Conservation (phyloP, 371 early-diverging fungal species). For the Mucor mucedo region DNA sequence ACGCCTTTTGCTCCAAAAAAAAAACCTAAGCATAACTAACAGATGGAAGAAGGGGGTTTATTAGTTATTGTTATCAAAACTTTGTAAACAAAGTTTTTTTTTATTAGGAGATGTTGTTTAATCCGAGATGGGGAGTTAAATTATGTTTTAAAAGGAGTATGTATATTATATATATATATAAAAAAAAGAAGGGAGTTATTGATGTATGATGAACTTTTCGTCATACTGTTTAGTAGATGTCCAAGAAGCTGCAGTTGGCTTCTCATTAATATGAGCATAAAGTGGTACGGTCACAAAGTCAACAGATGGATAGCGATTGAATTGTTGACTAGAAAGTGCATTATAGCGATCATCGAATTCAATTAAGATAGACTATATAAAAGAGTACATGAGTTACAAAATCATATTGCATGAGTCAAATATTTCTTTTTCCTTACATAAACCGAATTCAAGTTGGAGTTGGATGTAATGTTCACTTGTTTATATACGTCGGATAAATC, state of each 20-base stretch:
- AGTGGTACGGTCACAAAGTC: constrained; percentile 38
- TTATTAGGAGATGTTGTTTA: constrained; percentile 2
- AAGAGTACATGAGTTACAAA: neutral
- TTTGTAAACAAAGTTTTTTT: neutral
- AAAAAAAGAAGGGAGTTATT: constrained; percentile 1
- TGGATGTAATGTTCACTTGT: constrained; percentile 7
- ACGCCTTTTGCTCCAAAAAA: no score
- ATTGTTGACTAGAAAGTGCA: constrained; percentile 27
- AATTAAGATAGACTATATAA: constrained; percentile 25
- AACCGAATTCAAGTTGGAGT: constrained; percentile 10
- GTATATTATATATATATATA: no score
- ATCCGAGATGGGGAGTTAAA: neutral
- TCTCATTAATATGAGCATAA: constrained; percentile 20
- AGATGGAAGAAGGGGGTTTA: neutral
- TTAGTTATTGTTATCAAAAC: neutral
- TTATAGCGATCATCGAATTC: constrained; percentile 45
- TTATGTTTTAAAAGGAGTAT: neutral
- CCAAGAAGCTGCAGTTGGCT: constrained; percentile 5
- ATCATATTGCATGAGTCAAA: no score
- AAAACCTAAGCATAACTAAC: no score
- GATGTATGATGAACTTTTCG: constrained; percentile 26
- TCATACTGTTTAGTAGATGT: constrained; percentile 18
- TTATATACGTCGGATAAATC: constrained; percentile 17
- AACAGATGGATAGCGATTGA: constrained; percentile 27
- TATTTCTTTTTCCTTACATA: constrained; percentile 20